Evolutionary conservation across 768 basidiomycete genomes (phyloP).

Genomic region (Pholiota microspora): DNA sequence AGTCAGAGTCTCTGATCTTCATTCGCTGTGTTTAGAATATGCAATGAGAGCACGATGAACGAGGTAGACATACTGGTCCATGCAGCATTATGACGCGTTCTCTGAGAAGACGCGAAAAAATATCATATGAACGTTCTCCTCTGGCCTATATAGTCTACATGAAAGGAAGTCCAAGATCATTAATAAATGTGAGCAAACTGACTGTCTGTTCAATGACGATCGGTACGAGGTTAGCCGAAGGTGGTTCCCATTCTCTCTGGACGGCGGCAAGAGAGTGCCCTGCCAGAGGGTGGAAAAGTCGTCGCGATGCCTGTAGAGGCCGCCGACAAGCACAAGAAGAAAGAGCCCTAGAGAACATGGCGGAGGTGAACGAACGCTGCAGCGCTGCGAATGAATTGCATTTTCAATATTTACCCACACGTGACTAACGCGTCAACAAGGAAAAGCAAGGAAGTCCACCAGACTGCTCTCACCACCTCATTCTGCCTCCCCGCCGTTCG

Average conservation of each 20-base stretch:
- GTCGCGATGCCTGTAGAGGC: conserved; percentile 21
- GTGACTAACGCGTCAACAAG: conserved; percentile 38
- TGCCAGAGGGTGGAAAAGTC: conserved; percentile 55
- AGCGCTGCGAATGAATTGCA: not conserved
- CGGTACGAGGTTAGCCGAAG: conserved; percentile 71
- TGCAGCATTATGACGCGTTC: conserved; percentile 96
- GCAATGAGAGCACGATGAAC: not conserved
- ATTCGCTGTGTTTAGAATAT: not conserved
- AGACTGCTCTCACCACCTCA: not conserved
- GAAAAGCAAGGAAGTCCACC: conserved; percentile 7
- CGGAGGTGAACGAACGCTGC: not conserved
- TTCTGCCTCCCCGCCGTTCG: too few relatives aligned
- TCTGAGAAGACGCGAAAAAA: conserved; percentile 89
- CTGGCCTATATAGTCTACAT: conserved; percentile 52
- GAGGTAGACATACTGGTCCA: conserved; percentile 68
- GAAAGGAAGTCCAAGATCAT: conserved; percentile 1
- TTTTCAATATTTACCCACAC: conserved; percentile 18
- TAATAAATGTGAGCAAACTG: conserved; percentile 10
- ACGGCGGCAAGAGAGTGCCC: conserved; percentile 35
- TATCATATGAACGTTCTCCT: conserved; percentile 91
- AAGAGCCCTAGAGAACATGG: conserved; percentile 27
- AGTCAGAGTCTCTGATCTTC: conserved; percentile 66
- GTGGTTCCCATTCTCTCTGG: conserved; percentile 34
- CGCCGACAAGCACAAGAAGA: conserved; percentile 18
- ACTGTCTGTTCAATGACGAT: conserved; percentile 95